Evolutionary conservation across 208 protist species (phyloP), one percentile per base, ranked within the genome.

Genomic region (Trypanosoma rangeli): DNA sequence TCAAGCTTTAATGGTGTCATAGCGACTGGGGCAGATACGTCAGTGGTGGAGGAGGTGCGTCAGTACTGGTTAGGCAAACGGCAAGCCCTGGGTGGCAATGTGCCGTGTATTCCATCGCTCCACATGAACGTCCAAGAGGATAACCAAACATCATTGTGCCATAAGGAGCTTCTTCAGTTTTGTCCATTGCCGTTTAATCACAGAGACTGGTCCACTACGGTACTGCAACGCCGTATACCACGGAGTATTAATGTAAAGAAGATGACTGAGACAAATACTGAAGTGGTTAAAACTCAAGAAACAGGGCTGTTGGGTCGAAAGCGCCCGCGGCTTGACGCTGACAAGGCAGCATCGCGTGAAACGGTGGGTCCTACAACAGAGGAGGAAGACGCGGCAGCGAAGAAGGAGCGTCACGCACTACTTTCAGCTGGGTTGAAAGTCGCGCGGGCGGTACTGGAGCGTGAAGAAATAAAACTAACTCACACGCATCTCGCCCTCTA

Each of bases 121-220:
- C 79, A 73, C 26, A 65, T 83, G n/a, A 60, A 64, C 7, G 66
- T 94, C 18, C 64, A 73, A 20, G 85, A 94, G 52, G 88, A 90
- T 29, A 88, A 88, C 52, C 80, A 89, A 68, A 39, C 70, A n/a
- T 61, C 73, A 22, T 69, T 86, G 5, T 86, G 84, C 60, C 79
- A 82, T 44, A 53, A 60, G 15, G 74, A 80, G 18, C 53, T 95
- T 57, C 65, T 94, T 31, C 81, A 83, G 8, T 85, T 94, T 70
- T 95, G 86, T 63, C 90, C 90, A 10, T 65, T 95, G 5, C 90
- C 90, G 16, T 95, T 95, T 57, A 93, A 89, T 62, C 57, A 75
- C 50, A 80, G 90, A 31, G 90, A 95, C 55, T 93, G 87, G 84
- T 80, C 77, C 29, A 80, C 85, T 12, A 50, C 82, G 1, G 75